Evolutionary conservation across 1,284 basidiomycete species (phyloP), one percentile per base, ranked within the genome.

Genomic region (Fomitopsis pinicola): DNA sequence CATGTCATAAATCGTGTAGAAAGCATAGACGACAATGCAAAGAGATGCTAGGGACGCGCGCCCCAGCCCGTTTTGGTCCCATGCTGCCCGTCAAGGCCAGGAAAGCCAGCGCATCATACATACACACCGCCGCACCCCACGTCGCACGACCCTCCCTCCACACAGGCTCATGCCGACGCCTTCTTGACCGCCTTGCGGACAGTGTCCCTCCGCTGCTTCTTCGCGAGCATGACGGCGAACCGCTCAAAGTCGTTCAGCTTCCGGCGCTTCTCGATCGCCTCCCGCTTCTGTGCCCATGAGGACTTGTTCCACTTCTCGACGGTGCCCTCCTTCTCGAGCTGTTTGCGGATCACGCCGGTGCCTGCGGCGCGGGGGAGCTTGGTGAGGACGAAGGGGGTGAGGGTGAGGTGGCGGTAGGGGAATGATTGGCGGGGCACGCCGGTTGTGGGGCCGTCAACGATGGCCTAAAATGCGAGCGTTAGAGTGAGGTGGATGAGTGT

Each of bases 391-490:
- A 96, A 82, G 65, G 93, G 91, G 46, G 96, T 98, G 74, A 99
- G 91, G 75, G 89, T 87, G 71, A 98, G 84, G 81, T 97, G 88
- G 76, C 92, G 92, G 89, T 92, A 98, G 68, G 92, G 86, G 84
- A 89, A 92, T 40, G 91, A 75, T 80, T 98, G 97, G 72, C 97
- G 94, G 69, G 94, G 87, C 58, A 99, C 97, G 67, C 85, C 88
- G 63, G 95, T 94, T 58, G 86, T 83, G 66, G 97, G 96, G 62
- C 95, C 95, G 78, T 98, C 97, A 72, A 98, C 89, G 76, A 99
- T 87, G 56, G 96, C 97, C 95, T 97, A 71, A 53, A 12, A 45
- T 36, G 1, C 46, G 1, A 42, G n/a, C n/a, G n/a, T n/a, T n/a
- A n/a, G n/a, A n/a, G n/a, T n/a, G n/a, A n/a, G n/a, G n/a, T n/a